Evolutionary conservation across 441 rosid genomes (phyloP).

Genomic region (Viola pubescens): DNA sequence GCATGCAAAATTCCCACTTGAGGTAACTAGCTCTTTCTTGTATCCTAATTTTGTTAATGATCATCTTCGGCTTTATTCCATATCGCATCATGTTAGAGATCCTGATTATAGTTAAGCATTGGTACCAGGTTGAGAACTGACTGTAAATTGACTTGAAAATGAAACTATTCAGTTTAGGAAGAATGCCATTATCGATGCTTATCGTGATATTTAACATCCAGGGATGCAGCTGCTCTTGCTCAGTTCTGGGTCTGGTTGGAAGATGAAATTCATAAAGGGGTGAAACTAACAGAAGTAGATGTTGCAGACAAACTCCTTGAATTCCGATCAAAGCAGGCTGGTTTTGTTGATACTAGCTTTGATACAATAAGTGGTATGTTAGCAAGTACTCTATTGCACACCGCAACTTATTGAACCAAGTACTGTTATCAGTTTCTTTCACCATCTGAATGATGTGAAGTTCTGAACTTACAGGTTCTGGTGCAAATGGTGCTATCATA

Average conservation of each 20-base stretch:
- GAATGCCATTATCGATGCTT: background rate
- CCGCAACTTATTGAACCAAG: background rate
- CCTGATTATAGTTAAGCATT: background rate
- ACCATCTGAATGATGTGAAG: conserved; percentile 14
- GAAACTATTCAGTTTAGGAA: no score
- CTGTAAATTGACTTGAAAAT: no score
- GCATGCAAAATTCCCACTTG: conserved; percentile 81
- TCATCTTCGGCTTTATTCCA: background rate
- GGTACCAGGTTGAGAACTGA: background rate
- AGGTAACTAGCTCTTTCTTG: conserved; percentile 39
- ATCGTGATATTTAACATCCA: conserved; percentile 26
- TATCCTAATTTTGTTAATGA: background rate
- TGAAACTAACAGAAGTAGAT: conserved; percentile 77
- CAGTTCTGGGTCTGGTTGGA: conserved; percentile 95
- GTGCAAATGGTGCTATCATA: conserved; percentile 93
- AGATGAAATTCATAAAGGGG: conserved; percentile 56
- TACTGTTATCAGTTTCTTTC: conserved; percentile 7
- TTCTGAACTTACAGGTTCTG: conserved; percentile 56
- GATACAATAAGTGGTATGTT: conserved; percentile 89
- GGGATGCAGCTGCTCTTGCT: conserved; percentile 95
- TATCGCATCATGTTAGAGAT: background rate
- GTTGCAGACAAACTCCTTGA: conserved; percentile 78
- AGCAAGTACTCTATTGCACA: conserved; percentile 17
- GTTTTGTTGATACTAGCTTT: conserved; percentile 90
- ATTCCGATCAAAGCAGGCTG: conserved; percentile 76